Evolutionary conservation across 352 stramenopile genomes (phyloP).

Genomic region (Pythium sp.): DNA sequence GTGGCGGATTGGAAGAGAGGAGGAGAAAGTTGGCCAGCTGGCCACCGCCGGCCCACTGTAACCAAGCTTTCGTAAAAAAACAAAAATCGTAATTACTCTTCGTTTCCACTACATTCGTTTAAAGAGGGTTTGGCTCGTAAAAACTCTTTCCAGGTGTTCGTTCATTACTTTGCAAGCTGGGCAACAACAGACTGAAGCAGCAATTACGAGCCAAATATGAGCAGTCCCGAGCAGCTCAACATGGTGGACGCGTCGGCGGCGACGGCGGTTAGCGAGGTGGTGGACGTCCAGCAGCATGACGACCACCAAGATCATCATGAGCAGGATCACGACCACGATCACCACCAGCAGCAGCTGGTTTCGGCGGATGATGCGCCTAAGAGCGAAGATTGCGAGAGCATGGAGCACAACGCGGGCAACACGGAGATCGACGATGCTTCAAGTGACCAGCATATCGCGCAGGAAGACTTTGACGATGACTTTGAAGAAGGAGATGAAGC

Average conservation of each 20-base stretch:
- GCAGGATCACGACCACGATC: neutral
- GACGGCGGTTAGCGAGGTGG: neutral
- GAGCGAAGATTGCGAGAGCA: neutral
- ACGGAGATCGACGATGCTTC: constrained; percentile 5
- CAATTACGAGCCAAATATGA: constrained; percentile 3
- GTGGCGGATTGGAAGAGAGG: constrained; percentile 9
- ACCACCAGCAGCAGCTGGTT: neutral
- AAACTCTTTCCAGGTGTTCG: neutral
- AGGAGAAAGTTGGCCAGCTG: neutral
- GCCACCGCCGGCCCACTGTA: neutral
- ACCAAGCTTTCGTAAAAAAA: neutral
- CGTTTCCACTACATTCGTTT: neutral
- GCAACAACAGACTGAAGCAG: neutral
- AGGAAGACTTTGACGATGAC: constrained; percentile 2
- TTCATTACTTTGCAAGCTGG: neutral
- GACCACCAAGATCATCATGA: neutral
- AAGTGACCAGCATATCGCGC: neutral
- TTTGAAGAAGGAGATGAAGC: neutral
- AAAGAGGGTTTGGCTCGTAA: constrained; percentile 3
- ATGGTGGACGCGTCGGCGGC: neutral
- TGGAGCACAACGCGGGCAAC: neutral
- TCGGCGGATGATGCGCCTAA: neutral
- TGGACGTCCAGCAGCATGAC: neutral
- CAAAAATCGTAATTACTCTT: constrained; percentile 6
- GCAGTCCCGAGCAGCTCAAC: constrained; percentile 4